Base-by-base conservation (phyloP, 257 asterid genomes). In the Rubia yunnanensis region DNA sequence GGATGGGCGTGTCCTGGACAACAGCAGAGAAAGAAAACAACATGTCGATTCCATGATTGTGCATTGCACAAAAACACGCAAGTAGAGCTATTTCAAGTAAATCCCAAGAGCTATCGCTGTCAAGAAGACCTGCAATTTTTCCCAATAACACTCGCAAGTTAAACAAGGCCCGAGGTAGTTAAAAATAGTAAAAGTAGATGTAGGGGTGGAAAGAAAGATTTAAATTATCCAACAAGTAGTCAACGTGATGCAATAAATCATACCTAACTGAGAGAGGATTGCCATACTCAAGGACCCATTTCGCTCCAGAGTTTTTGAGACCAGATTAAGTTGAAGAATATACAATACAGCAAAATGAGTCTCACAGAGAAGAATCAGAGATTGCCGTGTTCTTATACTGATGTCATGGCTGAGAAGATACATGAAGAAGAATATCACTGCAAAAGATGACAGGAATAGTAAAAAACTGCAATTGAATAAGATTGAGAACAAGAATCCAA, bases 391-490 rank as follows among this genome's bases (percentile, higher is more conserved):
- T 87, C 84, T 88, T 75, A 69, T 73, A 65, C 79, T 72, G 82
- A 90, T 80, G 69, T 81, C 70, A 74, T 88, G 94, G 85, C 95
- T 85, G 81, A 94, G 79, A 74, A 94, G 92, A 80, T 88, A 90
- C 38, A 73, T 84, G 72, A 94, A 78, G 86, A 94, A 94, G 89
- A 90, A 94, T 70, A 88, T 76, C 83, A 94, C 99, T 94, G 99
- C 81, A 87, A 80, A 57, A 61, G 65, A 77, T 66, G 30, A 68
- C 48, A 70, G 31, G 27, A 70, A 63, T 70, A 70, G 73, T 80
- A 75, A 79, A 75, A 63, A 67, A 72, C 49, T 36, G 50, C 55
- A 52, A 68, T 49, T 59, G 52, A 65, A 64, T 54, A 17, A 66
- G 65, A 60, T 52, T 65, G 53, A 68, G 17, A 10, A 55, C 5